phyloP scores from a whole-genome alignment of 495 filamentous ascomycete species.

The Thermochaetoides thermophila region DNA sequence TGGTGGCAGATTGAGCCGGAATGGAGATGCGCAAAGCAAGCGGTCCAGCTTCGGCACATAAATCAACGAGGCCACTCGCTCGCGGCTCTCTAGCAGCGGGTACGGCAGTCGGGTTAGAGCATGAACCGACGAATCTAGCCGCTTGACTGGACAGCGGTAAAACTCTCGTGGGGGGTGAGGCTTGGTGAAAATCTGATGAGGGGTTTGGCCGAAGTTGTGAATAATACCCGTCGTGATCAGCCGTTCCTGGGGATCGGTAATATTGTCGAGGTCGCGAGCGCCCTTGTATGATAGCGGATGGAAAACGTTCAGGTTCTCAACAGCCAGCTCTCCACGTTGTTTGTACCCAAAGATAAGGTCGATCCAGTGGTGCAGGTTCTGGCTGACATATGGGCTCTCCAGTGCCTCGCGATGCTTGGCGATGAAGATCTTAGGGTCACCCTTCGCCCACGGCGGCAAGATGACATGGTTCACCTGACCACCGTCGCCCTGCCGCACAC shows the following conservation, averaged over 20 bases:
- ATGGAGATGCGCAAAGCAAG: constrained; percentile 67
- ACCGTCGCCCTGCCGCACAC: constrained; percentile 61
- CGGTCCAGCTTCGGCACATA: constrained; percentile 70
- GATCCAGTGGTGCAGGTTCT: constrained; percentile 86
- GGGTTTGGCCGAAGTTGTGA: constrained; percentile 96
- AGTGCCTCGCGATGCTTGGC: constrained; percentile 86
- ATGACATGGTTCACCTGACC: constrained; percentile 70
- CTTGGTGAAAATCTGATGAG: constrained; percentile 79
- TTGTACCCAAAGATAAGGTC: constrained; percentile 92
- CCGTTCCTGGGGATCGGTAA: constrained; percentile 73
- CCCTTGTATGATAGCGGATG: constrained; percentile 90
- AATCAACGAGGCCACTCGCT: constrained; percentile 62
- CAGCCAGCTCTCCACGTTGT: constrained; percentile 82
- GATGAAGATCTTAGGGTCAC: constrained; percentile 90
- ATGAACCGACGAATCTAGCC: constrained; percentile 66
- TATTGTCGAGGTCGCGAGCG: constrained; percentile 80
- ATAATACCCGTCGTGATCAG: constrained; percentile 86
- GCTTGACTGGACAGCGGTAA: constrained; percentile 39
- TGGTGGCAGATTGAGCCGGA: constrained; percentile 76
- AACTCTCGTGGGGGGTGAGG: constrained; percentile 63
- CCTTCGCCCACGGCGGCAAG: constrained; percentile 92
- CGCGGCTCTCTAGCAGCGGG: constrained; percentile 65
- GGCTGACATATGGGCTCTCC: constrained; percentile 86
- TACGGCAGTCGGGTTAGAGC: constrained; percentile 68
- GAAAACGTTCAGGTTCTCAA: constrained; percentile 90